Evolutionary conservation across 306 rosid genomes (phyloP).

Genomic region (Inga laurina): DNA sequence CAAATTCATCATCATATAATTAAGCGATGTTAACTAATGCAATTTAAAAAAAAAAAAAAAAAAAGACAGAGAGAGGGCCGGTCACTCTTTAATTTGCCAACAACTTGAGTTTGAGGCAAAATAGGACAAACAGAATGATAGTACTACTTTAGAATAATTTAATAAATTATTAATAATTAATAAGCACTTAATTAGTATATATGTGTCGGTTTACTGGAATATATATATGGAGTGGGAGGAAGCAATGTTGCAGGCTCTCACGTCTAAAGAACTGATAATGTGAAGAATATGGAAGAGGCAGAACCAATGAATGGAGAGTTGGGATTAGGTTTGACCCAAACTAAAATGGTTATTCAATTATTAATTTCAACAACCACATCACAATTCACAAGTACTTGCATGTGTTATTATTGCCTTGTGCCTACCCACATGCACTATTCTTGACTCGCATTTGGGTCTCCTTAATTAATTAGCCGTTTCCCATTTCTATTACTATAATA

Average conservation of each 20-base stretch:
- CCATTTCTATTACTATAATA: constrained; percentile 15
- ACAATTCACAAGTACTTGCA: neutral
- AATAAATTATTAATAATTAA: neutral
- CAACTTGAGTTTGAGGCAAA: neutral
- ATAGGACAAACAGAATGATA: neutral
- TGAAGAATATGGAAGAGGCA: neutral
- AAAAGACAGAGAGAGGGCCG: too few relatives aligned
- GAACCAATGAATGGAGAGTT: neutral
- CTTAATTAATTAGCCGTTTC: constrained; percentile 16
- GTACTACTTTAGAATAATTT: neutral
- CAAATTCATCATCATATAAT: neutral
- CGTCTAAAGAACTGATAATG: neutral
- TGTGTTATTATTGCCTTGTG: neutral
- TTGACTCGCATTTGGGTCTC: neutral
- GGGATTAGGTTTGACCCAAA: neutral
- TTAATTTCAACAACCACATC: constrained; percentile 24
- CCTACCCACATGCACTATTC: neutral
- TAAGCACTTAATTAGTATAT: neutral
- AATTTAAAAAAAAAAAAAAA: neutral
- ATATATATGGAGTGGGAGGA: neutral
- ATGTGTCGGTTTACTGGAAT: neutral
- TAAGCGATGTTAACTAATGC: neutral
- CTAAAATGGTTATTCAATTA: neutral
- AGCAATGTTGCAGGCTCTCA: neutral
- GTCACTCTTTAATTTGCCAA: neutral